These are phyloP conservation scores for Acanthamoeba healyi DNA, from an alignment of 208 protist species.

Conservation along the genomic window DNA sequence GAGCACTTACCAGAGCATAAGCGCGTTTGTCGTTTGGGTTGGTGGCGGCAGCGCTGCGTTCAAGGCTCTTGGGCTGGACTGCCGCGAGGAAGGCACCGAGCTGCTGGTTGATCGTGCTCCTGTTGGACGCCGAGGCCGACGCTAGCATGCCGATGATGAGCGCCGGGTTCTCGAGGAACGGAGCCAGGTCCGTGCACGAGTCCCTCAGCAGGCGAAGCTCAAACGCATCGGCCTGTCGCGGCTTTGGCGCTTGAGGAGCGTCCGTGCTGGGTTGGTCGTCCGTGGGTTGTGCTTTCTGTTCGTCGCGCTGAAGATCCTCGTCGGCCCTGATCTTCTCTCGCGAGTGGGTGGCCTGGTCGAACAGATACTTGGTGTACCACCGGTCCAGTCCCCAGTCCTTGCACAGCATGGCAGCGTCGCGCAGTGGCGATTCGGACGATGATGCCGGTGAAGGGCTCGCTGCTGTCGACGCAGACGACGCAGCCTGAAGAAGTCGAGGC, in stretches of 20 bases:
- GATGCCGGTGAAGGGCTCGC: not conserved
- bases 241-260: not conserved
- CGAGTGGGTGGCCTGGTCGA: slow-evolving; percentile 58
- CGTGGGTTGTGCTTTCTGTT: not conserved
- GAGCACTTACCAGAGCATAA: not conserved
- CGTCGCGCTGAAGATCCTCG: not conserved
- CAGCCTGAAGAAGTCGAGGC: not conserved
- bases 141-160: slow-evolving; percentile 35
- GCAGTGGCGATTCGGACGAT: not conserved
- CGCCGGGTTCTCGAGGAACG: slow-evolving; percentile 32
- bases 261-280: not conserved
- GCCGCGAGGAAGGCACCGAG: not conserved
- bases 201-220: slow-evolving; percentile 30
- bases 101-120: slow-evolving; percentile 8
- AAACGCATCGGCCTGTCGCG: not conserved
- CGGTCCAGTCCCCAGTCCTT: slow-evolving; percentile 63
- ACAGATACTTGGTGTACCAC: slow-evolving; percentile 63
- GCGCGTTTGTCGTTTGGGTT: not conserved
- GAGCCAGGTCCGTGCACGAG: slow-evolving; percentile 26
- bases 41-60: not conserved
- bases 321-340: slow-evolving; percentile 25
- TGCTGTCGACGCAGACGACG: not conserved
- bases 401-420: slow-evolving; percentile 42
- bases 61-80: not conserved
- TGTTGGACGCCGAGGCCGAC: not conserved